Evolutionary conservation across 495 filamentous ascomycete species (phyloP).

Genomic region (Lepidopterella palustris): DNA sequence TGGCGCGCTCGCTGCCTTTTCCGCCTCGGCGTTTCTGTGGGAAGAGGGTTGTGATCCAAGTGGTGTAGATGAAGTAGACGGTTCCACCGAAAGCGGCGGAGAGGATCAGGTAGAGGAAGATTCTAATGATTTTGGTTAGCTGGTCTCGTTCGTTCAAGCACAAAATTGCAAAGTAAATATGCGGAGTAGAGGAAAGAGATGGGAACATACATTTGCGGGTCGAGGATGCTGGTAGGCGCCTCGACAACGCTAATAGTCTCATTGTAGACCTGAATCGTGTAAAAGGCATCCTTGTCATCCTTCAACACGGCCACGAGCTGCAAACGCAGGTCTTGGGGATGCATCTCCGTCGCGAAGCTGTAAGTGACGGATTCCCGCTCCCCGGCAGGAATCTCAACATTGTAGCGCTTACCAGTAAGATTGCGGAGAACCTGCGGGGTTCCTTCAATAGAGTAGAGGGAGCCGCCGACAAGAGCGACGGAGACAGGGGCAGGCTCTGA

Average conservation of each 20-base stretch:
- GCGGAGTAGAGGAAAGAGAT: neutral
- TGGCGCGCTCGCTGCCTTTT: slow-evolving; percentile 54
- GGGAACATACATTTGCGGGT: slow-evolving; percentile 81
- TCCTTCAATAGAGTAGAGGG: slow-evolving; percentile 51
- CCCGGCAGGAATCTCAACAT: slow-evolving; percentile 69
- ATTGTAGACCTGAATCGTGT: slow-evolving; percentile 76
- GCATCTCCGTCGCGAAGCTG: slow-evolving; percentile 83
- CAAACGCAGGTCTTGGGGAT: slow-evolving; percentile 80
- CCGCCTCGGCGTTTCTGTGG: slow-evolving; percentile 73
- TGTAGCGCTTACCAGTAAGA: slow-evolving; percentile 69
- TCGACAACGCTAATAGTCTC: slow-evolving; percentile 86
- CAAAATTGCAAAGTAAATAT: slow-evolving; percentile 9
- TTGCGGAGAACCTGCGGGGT: slow-evolving; percentile 63
- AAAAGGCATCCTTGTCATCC: slow-evolving; percentile 57
- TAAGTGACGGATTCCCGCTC: slow-evolving; percentile 70
- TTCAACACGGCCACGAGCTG: slow-evolving; percentile 68
- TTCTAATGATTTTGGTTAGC: slow-evolving; percentile 42
- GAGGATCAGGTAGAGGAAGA: slow-evolving; percentile 97
- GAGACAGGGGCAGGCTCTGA: slow-evolving; percentile 69
- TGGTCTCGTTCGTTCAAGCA: neutral
- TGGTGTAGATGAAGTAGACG: slow-evolving; percentile 94
- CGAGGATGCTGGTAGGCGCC: slow-evolving; percentile 84
- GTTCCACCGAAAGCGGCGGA: slow-evolving; percentile 66
- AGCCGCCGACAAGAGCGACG: slow-evolving; percentile 71
- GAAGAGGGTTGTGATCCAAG: slow-evolving; percentile 94